These are phyloP conservation scores for Lasiodiplodia sp. DNA, from an alignment of 2,329 filamentous ascomycete genomes.

Conservation along the genomic window DNA sequence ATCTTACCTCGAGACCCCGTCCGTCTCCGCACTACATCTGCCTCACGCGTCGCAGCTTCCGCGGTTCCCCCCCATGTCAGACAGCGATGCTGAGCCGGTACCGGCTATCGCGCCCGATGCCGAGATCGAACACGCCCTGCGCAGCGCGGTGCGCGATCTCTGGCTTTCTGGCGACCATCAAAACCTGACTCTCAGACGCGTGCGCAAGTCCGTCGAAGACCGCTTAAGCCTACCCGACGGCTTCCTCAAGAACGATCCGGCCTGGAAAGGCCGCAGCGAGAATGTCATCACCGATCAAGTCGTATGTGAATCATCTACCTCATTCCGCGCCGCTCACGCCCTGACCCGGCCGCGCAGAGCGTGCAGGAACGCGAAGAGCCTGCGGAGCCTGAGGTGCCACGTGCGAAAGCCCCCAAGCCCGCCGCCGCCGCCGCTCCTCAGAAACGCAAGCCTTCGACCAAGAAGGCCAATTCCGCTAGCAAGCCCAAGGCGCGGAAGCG, in stretches of 20 bases:
- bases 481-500: constrained; percentile 43
- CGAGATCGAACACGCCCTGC: constrained; percentile 49
- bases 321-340: background rate
- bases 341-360: background rate
- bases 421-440: constrained; percentile 4
- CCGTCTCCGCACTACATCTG: constrained; percentile 8
- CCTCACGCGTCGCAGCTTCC: constrained; percentile 13
- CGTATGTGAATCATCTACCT: constrained; percentile 35
- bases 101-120: constrained; percentile 42
- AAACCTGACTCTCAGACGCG: constrained; percentile 64
- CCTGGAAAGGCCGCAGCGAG: constrained; percentile 65
- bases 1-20: constrained; percentile 17
- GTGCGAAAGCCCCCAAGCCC: background rate
- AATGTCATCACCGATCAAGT: constrained; percentile 61
- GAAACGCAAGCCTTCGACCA: constrained; percentile 12
- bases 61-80: constrained; percentile 15
- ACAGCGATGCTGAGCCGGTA: constrained; percentile 20
- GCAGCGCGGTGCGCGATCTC: constrained; percentile 49
- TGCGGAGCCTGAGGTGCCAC: constrained; percentile 14
- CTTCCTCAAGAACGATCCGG: constrained; percentile 61
- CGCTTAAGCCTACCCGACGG: constrained; percentile 59
- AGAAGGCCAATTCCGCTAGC: constrained; percentile 40
- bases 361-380: constrained; percentile 40
- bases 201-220: constrained; percentile 61
- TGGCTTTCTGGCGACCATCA: constrained; percentile 53